Conservation (phyloP, 345 rosid genomes). For the Pistacia integerrima region DNA sequence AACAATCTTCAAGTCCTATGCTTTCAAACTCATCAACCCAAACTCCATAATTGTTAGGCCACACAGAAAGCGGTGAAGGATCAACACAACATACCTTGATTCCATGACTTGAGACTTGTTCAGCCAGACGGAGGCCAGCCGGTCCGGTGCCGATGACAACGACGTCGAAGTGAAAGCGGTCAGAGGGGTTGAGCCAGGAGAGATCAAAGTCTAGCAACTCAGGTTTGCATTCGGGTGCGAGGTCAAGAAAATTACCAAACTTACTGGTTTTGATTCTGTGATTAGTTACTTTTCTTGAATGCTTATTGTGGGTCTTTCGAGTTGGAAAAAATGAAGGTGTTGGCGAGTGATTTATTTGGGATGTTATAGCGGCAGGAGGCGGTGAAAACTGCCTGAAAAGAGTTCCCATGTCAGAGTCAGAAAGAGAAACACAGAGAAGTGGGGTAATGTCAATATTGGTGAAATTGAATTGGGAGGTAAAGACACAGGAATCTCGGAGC, state of each 20-base stretch:
- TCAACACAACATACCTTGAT: conserved; percentile 68
- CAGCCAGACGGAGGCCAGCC: conserved; percentile 65
- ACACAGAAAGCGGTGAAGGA: conserved; percentile 62
- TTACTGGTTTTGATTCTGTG: conserved; percentile 35
- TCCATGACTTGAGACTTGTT: conserved; percentile 54
- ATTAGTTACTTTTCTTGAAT: conserved; percentile 8
- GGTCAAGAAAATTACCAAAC: conserved; percentile 48
- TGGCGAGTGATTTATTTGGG: conserved; percentile 10
- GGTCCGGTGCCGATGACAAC: conserved; percentile 70
- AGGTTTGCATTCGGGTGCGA: conserved; percentile 40
- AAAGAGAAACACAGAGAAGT: not conserved
- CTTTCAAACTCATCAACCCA: conserved; percentile 78
- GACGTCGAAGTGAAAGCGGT: conserved; percentile 45
- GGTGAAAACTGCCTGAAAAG: conserved; percentile 23
- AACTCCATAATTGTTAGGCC: conserved; percentile 70
- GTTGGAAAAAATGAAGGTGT: conserved; percentile 7
- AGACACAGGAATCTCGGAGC: conserved; percentile 14
- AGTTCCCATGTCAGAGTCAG: conserved; percentile 31
- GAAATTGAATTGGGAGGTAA: not conserved
- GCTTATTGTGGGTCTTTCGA: conserved; percentile 8
- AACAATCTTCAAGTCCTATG: conserved; percentile 52
- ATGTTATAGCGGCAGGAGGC: conserved; percentile 20
- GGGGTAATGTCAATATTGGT: not conserved
- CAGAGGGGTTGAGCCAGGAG: conserved; percentile 37
- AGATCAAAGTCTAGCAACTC: conserved; percentile 46